Base-by-base conservation (phyloP, 352 stramenopile genomes). In the Saprolegnia diclina region DNA sequence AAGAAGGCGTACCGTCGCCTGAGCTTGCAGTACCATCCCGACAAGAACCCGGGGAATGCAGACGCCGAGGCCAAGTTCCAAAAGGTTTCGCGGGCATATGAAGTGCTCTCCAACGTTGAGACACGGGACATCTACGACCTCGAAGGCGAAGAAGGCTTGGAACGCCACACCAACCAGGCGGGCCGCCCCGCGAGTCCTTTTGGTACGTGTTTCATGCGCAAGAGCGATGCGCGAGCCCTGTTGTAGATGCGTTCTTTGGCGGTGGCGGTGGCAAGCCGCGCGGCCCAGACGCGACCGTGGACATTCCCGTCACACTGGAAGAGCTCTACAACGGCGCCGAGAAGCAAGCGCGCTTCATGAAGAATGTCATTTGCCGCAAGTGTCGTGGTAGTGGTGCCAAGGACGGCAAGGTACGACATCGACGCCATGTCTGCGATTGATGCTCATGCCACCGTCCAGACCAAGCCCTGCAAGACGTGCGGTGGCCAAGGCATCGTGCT, bases 1-100 rank as follows among this genome's bases (percentile, higher is more conserved):
- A 98, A 98, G 77, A 95, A 94, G 67, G 94, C 95, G 29, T 98
- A 98, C 76, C 85, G 94, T 62, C 97, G 97, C 73, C 77, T 98
- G 18, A 96, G 85, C 59, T 82, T 98, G n/a, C 95, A 98, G 72
- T 98, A 98, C 72, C 95, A 98, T 72, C 95, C 95, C 42, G 90
- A 97, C 76, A 96, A 96, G 77, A 93, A 94, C 72, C 77, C 79
- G 54, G 87, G 83, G 29, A 77, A 95, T 59, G 77, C 83, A 16
- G 85, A 94, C 13, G 88, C 90, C 4, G 81, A 92, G 35, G 67
- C 82, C 18, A 91, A 87, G 64, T 98, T 98, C 72, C 92, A 97
- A 72, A 80, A 94, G 67, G 92, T 98, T 52, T 80, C 83, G 18
- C 77, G 87, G 24, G 92, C 92, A 29, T 97, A 97, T 74, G 89